Evolutionary conservation across 768 basidiomycete genomes (phyloP), one percentile per base, ranked within the genome.

Genomic region (Suillus tomentosus): DNA sequence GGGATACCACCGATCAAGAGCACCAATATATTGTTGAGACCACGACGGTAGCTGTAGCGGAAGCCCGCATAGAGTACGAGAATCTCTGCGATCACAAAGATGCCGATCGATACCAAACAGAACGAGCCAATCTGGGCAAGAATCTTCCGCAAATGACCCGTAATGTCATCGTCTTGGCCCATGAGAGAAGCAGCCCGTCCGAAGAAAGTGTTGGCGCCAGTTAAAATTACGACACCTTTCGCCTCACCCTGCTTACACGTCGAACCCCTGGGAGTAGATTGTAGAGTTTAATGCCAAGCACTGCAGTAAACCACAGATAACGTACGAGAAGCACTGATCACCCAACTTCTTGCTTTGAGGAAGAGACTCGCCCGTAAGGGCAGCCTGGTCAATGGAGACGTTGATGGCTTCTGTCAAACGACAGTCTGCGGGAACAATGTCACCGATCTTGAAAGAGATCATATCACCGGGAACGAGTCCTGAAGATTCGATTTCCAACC

Each of bases 1-100:
- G 96, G 96, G 74, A 99, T 99, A 83, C 96, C 96, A 84, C 96
- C 96, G 79, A 99, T 99, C 86, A 99, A 85, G 77, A 99, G 92
- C 68, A 98, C 96, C 40, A 99, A 87, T 80, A 98, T 95, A 84
- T 95, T 92, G 85, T 99, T 88, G 70, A 98, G 90, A 81, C 96
- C 96, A 65, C 89, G 89, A 72, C 96, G 93, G 82, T 99, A 99
- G 59, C 72, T 78, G 84, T 92, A 98, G 64, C 81, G 84, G 91
- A 95, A 98, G 48, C 88, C 91, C 58, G 95, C 90, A 78, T 98
- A 99, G 64, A 99, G 86, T 67, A 93, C 88, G 76, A 97, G 82
- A 68, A 99, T 97, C 78, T 99, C 96, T 14, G 94, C 91, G 63
- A 98, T 53, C 72, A 98, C 92, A 81, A 98, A 99, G 72, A 95